These are phyloP conservation scores for Scleroderma bovista DNA, from an alignment of 768 basidiomycete species.

Conservation along the genomic window DNA sequence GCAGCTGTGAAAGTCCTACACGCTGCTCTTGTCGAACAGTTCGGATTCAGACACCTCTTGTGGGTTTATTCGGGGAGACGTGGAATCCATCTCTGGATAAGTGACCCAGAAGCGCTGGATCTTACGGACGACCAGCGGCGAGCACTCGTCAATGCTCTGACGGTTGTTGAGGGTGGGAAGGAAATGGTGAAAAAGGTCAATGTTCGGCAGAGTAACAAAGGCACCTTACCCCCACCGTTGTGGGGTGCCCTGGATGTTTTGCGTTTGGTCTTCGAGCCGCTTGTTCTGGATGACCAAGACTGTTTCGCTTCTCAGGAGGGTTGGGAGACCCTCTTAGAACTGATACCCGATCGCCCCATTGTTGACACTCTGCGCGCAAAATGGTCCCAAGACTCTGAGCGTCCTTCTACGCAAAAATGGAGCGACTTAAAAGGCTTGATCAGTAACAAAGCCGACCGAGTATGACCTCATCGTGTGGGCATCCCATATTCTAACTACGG, in stretches of 20 bases:
- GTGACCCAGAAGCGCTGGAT: slow-evolving; percentile 80
- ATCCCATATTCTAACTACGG: not conserved
- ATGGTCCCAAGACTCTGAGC: slow-evolving; percentile 52
- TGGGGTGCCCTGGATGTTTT: slow-evolving; percentile 50
- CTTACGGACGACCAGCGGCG: slow-evolving; percentile 89
- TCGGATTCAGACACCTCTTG: slow-evolving; percentile 83
- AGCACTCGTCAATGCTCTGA: slow-evolving; percentile 82
- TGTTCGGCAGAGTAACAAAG: slow-evolving; percentile 42
- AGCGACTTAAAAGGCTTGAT: slow-evolving; percentile 46
- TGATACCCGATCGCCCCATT: slow-evolving; percentile 61
- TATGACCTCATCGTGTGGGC: slow-evolving; percentile 26
- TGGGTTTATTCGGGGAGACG: slow-evolving; percentile 99
- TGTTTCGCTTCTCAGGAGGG: slow-evolving; percentile 68
- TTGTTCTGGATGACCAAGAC: slow-evolving; percentile 81
- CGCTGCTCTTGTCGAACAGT: slow-evolving; percentile 73
- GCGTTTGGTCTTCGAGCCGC: slow-evolving; percentile 48
- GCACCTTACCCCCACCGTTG: slow-evolving; percentile 73
- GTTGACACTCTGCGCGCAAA: slow-evolving; percentile 43
- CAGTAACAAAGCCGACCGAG: slow-evolving; percentile 18
- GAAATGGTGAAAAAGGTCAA: slow-evolving; percentile 82
- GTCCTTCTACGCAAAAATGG: slow-evolving; percentile 73
- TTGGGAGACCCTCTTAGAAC: slow-evolving; percentile 66
- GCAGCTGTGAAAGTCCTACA: slow-evolving; percentile 89
- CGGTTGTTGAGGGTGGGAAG: slow-evolving; percentile 75
- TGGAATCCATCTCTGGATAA: slow-evolving; percentile 98